Conservation (phyloP, 352 stramenopile genomes). For the Phytopythium ostracodes region DNA sequence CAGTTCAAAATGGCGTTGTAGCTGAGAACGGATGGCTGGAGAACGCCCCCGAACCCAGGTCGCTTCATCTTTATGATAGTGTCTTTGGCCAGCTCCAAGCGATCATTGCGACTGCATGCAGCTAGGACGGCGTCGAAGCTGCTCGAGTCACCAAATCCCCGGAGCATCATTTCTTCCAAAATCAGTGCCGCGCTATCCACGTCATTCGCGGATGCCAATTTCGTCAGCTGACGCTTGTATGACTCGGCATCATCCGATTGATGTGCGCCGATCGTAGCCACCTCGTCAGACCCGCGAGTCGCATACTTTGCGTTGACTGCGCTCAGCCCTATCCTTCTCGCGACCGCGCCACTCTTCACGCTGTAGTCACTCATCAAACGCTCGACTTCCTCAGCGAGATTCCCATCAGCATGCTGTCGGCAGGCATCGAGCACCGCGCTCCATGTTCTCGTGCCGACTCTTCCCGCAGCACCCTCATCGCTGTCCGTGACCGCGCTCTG, state of each 20-base stretch:
- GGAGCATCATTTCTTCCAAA: slow-evolving; percentile 33
- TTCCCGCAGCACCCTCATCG: neutral
- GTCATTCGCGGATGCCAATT: neutral
- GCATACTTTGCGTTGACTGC: neutral
- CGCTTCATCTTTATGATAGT: slow-evolving; percentile 36
- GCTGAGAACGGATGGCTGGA: slow-evolving; percentile 10
- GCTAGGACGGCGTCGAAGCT: slow-evolving; percentile 39
- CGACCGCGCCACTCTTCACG: neutral
- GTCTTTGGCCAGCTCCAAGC: slow-evolving; percentile 20
- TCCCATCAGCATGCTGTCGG: slow-evolving; percentile 34
- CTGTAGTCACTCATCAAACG: neutral
- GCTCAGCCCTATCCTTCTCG: neutral
- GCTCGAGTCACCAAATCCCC: slow-evolving; percentile 9
- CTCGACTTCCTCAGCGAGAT: slow-evolving; percentile 16
- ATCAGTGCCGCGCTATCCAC: neutral
- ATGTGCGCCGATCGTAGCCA: neutral
- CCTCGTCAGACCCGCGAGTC: neutral
- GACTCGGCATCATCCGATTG: neutral
- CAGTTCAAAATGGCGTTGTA: slow-evolving; percentile 53
- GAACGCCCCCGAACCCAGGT: neutral
- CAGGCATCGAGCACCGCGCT: slow-evolving; percentile 52
- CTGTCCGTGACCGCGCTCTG: neutral
- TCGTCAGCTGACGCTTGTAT: neutral
- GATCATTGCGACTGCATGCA: slow-evolving; percentile 29
- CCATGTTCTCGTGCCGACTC: slow-evolving; percentile 15